These are phyloP conservation scores for Ustilago vetiveriae DNA, from an alignment of 1,284 basidiomycete genomes.

Conservation along the genomic window DNA sequence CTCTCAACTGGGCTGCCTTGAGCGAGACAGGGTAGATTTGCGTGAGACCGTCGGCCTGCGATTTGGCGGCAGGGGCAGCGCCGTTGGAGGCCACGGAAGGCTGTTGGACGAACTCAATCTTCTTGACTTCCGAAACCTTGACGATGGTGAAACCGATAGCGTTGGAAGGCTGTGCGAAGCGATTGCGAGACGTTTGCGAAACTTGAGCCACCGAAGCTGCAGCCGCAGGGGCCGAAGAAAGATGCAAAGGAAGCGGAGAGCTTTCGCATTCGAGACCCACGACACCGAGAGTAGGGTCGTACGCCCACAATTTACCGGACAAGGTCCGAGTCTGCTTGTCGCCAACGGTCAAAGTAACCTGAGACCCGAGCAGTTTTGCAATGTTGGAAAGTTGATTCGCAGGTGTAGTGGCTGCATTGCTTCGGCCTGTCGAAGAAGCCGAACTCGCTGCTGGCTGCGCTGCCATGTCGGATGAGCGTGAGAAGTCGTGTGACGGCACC, in stretches of 20 bases:
- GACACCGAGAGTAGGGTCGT: conserved; percentile 53
- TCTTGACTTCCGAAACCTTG: conserved; percentile 54
- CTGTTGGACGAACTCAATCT: conserved; percentile 38
- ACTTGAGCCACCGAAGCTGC: conserved; percentile 44
- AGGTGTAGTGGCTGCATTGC: conserved; percentile 11
- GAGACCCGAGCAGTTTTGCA: conserved; percentile 35
- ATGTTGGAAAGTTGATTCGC: conserved; percentile 34
- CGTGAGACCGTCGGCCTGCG: conserved; percentile 23
- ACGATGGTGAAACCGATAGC: conserved; percentile 59
- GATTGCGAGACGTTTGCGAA: conserved; percentile 37
- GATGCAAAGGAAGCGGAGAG: conserved; percentile 21
- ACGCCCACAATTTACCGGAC: conserved; percentile 61
- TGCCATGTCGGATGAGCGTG: conserved; percentile 8
- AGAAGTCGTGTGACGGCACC: too few relatives aligned
- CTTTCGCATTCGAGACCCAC: conserved; percentile 57
- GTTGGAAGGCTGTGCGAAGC: conserved; percentile 21
- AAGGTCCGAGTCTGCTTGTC: conserved; percentile 31
- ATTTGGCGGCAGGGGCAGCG: conserved; percentile 5
- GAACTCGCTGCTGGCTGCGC: conserved; percentile 11
- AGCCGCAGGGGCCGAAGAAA: conserved; percentile 41
- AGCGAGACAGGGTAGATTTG: conserved; percentile 38
- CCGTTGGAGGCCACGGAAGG: conserved; percentile 9
- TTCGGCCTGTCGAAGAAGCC: conserved; percentile 15
- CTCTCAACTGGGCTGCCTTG: conserved; percentile 46
- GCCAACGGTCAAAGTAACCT: conserved; percentile 40